phyloP scores from a whole-genome alignment of 306 rosid genomes.

The Castanea crenata region DNA sequence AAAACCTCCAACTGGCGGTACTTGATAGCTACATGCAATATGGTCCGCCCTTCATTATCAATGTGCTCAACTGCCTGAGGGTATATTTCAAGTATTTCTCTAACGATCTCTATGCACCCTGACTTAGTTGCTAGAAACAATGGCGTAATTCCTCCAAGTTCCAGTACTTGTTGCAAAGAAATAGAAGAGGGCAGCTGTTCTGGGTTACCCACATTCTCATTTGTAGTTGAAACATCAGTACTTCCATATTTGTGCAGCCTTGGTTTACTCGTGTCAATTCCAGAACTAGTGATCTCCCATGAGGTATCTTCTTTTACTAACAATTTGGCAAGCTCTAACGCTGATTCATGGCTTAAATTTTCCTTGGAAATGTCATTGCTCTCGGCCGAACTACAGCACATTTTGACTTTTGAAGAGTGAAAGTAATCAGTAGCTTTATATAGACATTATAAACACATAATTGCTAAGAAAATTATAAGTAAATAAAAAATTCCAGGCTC shows the following conservation, averaged over 20 bases:
- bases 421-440: neutral
- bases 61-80: conserved; percentile 1
- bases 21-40: neutral
- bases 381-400: neutral
- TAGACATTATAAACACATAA: too few species aligned
- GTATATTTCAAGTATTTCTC: neutral
- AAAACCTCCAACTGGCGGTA: neutral
- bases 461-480: too few species aligned
- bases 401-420: neutral
- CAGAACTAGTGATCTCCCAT: conserved; percentile 1
- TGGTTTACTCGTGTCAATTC: neutral
- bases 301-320: neutral
- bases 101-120: neutral
- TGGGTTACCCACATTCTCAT: too few species aligned
- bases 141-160: neutral
- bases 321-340: neutral
- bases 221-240: neutral
- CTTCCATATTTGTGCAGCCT: neutral
- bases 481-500: too few species aligned
- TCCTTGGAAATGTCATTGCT: neutral
- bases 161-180: neutral
- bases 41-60: neutral
- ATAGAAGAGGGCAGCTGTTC: neutral
- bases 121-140: neutral
- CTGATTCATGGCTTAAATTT: neutral